Conservation (phyloP, 495 filamentous ascomycete genomes). For the Talaromyces nanjingensis region DNA sequence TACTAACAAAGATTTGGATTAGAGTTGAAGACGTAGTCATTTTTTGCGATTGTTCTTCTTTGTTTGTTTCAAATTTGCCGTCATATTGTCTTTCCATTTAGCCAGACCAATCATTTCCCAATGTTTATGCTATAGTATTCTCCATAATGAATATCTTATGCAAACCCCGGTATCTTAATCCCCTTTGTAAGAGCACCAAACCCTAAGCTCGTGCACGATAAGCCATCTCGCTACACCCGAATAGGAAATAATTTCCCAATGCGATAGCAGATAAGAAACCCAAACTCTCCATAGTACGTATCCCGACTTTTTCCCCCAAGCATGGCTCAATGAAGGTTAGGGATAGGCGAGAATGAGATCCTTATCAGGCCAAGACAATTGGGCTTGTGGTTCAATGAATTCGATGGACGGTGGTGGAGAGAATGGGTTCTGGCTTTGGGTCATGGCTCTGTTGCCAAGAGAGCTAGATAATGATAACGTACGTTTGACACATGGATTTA, state of each 20-base stretch:
- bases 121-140: neutral
- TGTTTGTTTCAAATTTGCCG: neutral
- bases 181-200: neutral
- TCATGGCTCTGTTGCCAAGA: neutral
- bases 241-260: conserved; percentile 4
- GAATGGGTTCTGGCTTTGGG: neutral
- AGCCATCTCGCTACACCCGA: neutral
- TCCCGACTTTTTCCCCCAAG: neutral
- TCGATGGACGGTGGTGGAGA: neutral
- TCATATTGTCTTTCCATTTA: neutral
- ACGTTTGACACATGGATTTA: neutral
- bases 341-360: neutral
- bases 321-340: neutral
- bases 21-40: neutral
- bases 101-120: neutral
- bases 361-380: conserved; percentile 2
- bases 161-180: neutral
- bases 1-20: no score
- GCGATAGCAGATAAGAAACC: neutral
- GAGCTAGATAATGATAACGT: neutral
- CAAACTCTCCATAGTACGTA: neutral
- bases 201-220: neutral
- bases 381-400: neutral
- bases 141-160: neutral
- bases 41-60: neutral